phyloP scores from a whole-genome alignment of 2,329 filamentous ascomycete species.

The Pseudofabraea citricarpa region DNA sequence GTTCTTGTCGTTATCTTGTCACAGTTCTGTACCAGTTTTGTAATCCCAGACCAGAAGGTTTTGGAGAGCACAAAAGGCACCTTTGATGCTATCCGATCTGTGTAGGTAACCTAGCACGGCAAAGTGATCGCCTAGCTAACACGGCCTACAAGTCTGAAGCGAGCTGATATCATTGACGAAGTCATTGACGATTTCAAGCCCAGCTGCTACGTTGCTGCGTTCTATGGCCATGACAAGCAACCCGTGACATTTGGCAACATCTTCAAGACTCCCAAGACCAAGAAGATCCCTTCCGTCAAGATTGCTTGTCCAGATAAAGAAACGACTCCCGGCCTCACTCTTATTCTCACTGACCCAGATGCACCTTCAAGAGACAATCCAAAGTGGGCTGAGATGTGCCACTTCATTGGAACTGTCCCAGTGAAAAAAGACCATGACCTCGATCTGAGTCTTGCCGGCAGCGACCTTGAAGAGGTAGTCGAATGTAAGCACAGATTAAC shows the following conservation, averaged over 20 bases:
- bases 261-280: conserved; percentile 22
- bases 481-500: conserved; percentile 13
- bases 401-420: conserved; percentile 37
- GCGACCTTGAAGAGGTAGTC: conserved; percentile 8
- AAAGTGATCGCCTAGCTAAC: conserved; percentile 15
- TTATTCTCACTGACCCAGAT: conserved; percentile 53
- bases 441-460: background rate
- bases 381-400: conserved; percentile 52
- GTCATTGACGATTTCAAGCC: conserved; percentile 54
- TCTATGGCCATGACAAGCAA: conserved; percentile 37
- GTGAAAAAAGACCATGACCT: background rate
- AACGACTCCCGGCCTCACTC: conserved; percentile 30
- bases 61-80: conserved; percentile 18
- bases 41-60: conserved; percentile 9
- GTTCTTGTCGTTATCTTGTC: background rate
- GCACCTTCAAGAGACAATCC: conserved; percentile 49
- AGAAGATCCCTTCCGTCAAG: conserved; percentile 23
- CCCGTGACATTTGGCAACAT: conserved; percentile 40
- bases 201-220: conserved; percentile 41
- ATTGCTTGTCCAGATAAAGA: conserved; percentile 22
- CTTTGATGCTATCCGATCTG: conserved; percentile 7
- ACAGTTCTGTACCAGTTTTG: background rate
- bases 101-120: conserved; percentile 19
- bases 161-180: conserved; percentile 24
- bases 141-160: conserved; percentile 7